Evolutionary conservation across 257 asterid genomes (phyloP).

Genomic region (Lavandula angustifolia): DNA sequence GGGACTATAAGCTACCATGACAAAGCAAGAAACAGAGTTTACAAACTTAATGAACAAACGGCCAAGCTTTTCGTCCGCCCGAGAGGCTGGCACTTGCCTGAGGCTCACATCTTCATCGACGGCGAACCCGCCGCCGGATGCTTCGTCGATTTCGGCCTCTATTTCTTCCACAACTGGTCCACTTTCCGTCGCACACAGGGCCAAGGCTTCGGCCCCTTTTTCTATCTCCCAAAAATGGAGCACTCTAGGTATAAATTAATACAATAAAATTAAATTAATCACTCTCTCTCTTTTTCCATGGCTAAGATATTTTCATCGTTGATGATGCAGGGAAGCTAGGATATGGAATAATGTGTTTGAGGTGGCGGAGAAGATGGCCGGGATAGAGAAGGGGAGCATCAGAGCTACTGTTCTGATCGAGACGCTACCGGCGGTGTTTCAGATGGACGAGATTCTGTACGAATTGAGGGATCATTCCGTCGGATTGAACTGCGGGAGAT

Average conservation of each 20-base stretch:
- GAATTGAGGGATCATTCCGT: conserved; percentile 80
- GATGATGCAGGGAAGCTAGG: conserved; percentile 72
- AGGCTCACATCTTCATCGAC: conserved; percentile 84
- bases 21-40: conserved; percentile 67
- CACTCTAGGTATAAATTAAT: conserved; percentile 55
- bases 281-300: too few relatives aligned
- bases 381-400: conserved; percentile 79
- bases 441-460: conserved; percentile 87
- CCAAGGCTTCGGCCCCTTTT: conserved; percentile 82
- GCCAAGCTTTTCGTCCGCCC: conserved; percentile 99
- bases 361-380: conserved; percentile 70
- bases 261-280: too few relatives aligned
- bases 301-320: too few relatives aligned
- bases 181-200: conserved; percentile 70
- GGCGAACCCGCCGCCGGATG: conserved; percentile 85
- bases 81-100: conserved; percentile 96
- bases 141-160: conserved; percentile 90
- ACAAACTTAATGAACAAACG: conserved; percentile 66
- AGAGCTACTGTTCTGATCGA: conserved; percentile 92
- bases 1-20: conserved; percentile 82
- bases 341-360: conserved; percentile 86
- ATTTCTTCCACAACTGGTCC: conserved; percentile 73
- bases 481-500: conserved; percentile 92
- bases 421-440: conserved; percentile 96
- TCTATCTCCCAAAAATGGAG: conserved; percentile 97